Conservation (phyloP, 2,329 filamentous ascomycete genomes). For the Grosmannia clavigera region DNA sequence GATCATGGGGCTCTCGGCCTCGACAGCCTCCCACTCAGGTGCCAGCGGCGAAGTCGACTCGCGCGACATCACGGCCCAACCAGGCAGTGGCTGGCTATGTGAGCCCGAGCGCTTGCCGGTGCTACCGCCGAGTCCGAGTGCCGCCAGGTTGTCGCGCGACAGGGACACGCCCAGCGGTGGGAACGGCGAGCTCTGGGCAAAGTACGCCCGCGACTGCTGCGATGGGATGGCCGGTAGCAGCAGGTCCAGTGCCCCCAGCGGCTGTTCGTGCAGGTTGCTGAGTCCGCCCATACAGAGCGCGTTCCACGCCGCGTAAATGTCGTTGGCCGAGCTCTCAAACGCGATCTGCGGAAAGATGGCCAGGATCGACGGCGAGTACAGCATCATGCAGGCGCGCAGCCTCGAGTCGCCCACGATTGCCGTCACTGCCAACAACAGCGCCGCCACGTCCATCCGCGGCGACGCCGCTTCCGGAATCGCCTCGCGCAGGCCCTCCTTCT, state of each 20-base stretch:
- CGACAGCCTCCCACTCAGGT: slow-evolving; percentile 28
- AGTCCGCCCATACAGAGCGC: slow-evolving; percentile 40
- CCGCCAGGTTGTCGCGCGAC: slow-evolving; percentile 23
- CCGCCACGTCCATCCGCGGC: slow-evolving; percentile 45
- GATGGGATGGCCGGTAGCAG: slow-evolving; percentile 46
- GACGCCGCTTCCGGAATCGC: slow-evolving; percentile 51
- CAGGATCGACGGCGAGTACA: slow-evolving; percentile 56
- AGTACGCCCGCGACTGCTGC: slow-evolving; percentile 21
- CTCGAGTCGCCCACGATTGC: slow-evolving; percentile 69
- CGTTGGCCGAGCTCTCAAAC: slow-evolving; percentile 33
- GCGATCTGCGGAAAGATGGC: slow-evolving; percentile 54
- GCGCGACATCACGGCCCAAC: slow-evolving; percentile 5
- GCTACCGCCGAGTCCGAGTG: slow-evolving; percentile 8
- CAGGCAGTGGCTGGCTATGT: slow-evolving; percentile 14
- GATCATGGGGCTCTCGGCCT: slow-evolving; percentile 57
- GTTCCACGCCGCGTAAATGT: slow-evolving; percentile 37
- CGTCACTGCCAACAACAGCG: slow-evolving; percentile 64
- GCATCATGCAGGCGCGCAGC: slow-evolving; percentile 59
- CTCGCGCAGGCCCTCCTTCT: slow-evolving; percentile 40
- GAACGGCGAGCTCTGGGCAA: slow-evolving; percentile 31
- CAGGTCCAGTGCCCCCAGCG: slow-evolving; percentile 48
- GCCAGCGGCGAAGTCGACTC: not conserved
- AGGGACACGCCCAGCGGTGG: slow-evolving; percentile 37
- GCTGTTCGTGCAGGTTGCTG: slow-evolving; percentile 30
- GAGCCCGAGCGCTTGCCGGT: slow-evolving; percentile 14